Evolutionary conservation across 2,329 filamentous ascomycete genomes (phyloP), one percentile per base, ranked within the genome.

Genomic region (Clarireedia paspali): DNA sequence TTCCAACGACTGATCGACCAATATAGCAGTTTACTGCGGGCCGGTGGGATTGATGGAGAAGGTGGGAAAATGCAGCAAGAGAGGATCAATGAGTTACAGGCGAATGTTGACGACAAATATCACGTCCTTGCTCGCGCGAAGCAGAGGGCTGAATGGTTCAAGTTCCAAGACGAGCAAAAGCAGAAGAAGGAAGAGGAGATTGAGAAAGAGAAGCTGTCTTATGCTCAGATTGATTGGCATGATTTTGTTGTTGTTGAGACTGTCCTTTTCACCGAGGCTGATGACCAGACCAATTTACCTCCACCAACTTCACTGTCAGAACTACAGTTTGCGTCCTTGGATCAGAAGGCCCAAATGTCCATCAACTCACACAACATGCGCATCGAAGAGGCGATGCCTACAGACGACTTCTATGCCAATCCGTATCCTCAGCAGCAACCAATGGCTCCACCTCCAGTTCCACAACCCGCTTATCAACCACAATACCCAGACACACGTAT

Each of bases 171-270:
- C 63, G 76, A 84, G 54, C 89, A 96, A 73, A 92, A 91, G 70
- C 83, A 85, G 64, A 89, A 91, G 76, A 91, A 91, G 68, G 91
- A 95, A 66, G 90, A 95, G 67, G 84, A 91, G 60, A 87, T 87
- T 42, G 88, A 95, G 68, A 84, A 90, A 66, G 89, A 96, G 70
- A 85, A 85, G 66, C 74, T 79, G 23, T 77, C 83, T 53, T 84
- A 94, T 71, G 87, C 88, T 1, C 87, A 94, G 65, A 94, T 99
- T 60, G 94, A 99, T 71, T 99, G 94, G 94, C 89, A 95, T 68
- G 92, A 97, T 69, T 99, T 99, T 66, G 86, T 92, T 36, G 88
- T 99, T 20, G 91, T 96, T 46, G 94, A 96, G 72, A 96, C 91
- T 0, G 91, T 99, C 53, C 78, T 90, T 15, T 99, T 99, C 71